phyloP scores from a whole-genome alignment of 371 early-diverging fungal genomes.

The Mortierella sp. region DNA sequence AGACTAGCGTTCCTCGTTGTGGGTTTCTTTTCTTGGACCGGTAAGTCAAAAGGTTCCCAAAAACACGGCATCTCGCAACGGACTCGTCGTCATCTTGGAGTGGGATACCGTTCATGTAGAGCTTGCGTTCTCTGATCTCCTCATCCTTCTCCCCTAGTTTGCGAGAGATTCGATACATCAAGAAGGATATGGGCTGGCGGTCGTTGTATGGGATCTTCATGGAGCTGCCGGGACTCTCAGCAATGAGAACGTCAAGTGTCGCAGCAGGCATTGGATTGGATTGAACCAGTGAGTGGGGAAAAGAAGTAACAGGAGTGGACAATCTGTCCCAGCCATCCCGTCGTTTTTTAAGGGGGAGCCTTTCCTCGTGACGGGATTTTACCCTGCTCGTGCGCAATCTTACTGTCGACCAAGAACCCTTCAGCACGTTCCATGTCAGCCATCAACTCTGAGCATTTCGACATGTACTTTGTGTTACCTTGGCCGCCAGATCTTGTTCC shows the following conservation, averaged over 20 bases:
- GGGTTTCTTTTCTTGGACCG: neutral
- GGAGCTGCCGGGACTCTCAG: slow-evolving; percentile 5
- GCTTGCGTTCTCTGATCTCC: neutral
- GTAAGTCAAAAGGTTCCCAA: slow-evolving; percentile 65
- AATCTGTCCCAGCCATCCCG: too few species aligned
- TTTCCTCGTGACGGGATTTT: too few species aligned
- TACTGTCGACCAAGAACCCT: too few species aligned
- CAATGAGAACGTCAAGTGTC: slow-evolving; percentile 5
- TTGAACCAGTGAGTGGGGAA: too few species aligned
- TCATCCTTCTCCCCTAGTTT: neutral
- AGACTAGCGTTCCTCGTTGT: neutral
- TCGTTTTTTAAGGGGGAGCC: too few species aligned
- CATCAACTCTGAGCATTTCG: too few species aligned
- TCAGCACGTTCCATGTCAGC: too few species aligned
- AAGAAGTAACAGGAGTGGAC: too few species aligned
- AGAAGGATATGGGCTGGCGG: slow-evolving; percentile 19
- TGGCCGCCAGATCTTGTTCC: too few species aligned
- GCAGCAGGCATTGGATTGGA: too few species aligned
- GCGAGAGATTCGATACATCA: slow-evolving; percentile 5
- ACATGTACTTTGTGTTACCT: too few species aligned
- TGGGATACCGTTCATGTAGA: slow-evolving; percentile 9
- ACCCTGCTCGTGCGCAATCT: too few species aligned
- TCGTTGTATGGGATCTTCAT: slow-evolving; percentile 5
- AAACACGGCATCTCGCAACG: slow-evolving; percentile 8
- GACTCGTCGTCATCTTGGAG: slow-evolving; percentile 8